Conservation (phyloP, 108 stramenopile species). For the Pelagomonas calceolata region DNA sequence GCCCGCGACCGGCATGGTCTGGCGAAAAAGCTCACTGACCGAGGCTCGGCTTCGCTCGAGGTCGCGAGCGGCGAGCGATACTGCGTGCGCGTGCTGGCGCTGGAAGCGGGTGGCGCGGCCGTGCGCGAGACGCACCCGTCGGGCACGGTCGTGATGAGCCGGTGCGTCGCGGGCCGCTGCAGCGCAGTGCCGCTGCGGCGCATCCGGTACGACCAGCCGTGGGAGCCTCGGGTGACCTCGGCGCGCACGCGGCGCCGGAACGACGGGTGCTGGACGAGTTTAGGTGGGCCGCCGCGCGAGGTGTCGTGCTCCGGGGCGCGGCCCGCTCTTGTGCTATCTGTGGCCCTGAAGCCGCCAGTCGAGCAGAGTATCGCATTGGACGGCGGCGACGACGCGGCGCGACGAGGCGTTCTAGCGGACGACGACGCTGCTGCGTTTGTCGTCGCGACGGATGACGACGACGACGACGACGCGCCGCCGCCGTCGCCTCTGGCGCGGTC, state of each 20-base stretch:
- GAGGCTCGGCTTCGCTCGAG: too few relatives aligned
- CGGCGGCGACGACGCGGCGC: neutral
- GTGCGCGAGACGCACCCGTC: neutral
- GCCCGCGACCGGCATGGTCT: too few relatives aligned
- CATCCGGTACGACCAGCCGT: neutral
- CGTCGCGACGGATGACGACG: too few relatives aligned
- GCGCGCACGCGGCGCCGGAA: neutral
- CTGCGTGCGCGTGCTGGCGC: neutral
- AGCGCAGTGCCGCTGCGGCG: neutral
- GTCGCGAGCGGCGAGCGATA: neutral
- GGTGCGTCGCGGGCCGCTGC: neutral
- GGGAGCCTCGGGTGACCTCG: neutral
- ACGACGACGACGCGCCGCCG: too few relatives aligned
- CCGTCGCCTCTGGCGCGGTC: too few relatives aligned
- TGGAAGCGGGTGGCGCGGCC: neutral
- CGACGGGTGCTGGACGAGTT: neutral
- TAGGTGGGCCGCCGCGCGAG: neutral
- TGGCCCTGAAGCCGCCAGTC: neutral
- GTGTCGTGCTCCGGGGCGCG: neutral
- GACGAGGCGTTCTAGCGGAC: too few relatives aligned
- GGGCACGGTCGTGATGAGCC: neutral
- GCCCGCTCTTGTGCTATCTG: neutral
- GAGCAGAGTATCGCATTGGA: neutral
- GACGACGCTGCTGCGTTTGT: too few relatives aligned
- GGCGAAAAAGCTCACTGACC: too few relatives aligned